Conservation (phyloP, 208 protist genomes). For the Tritrichomonas musculus region DNA sequence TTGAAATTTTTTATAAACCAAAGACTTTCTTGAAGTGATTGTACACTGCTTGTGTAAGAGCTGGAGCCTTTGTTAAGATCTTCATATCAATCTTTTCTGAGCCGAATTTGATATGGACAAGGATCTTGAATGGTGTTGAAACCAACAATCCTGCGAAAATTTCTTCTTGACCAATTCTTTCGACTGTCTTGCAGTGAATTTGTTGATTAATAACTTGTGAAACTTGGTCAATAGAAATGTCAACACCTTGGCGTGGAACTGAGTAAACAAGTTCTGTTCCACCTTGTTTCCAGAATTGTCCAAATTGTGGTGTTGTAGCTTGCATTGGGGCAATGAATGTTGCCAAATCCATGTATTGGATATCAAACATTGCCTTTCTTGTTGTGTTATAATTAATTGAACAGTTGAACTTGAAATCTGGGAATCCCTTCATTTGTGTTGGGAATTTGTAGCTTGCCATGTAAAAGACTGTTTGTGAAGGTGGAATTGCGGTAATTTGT, state of each 20-base stretch:
- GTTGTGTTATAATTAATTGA: background rate
- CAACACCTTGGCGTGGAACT: background rate
- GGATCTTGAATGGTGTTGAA: slow-evolving; percentile 26
- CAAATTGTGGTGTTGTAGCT: background rate
- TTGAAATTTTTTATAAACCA: background rate
- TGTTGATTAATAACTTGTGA: background rate
- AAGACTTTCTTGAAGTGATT: background rate
- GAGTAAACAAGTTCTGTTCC: background rate
- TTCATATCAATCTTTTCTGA: slow-evolving; percentile 7
- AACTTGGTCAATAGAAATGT: background rate
- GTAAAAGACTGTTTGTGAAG: background rate
- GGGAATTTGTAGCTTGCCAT: background rate
- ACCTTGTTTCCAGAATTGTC: background rate
- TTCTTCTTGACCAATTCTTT: slow-evolving; percentile 29
- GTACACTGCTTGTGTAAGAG: background rate
- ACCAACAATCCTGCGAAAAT: background rate
- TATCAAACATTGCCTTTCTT: background rate
- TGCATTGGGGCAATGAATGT: background rate
- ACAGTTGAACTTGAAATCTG: background rate
- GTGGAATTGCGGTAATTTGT: background rate
- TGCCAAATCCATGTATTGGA: background rate
- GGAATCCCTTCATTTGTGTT: slow-evolving; percentile 5
- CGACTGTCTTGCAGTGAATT: background rate
- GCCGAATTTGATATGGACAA: slow-evolving; percentile 1
- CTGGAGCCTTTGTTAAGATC: background rate